phyloP scores from a whole-genome alignment of 192 early-diverging fungal species.

The Coemansia sp. region DNA sequence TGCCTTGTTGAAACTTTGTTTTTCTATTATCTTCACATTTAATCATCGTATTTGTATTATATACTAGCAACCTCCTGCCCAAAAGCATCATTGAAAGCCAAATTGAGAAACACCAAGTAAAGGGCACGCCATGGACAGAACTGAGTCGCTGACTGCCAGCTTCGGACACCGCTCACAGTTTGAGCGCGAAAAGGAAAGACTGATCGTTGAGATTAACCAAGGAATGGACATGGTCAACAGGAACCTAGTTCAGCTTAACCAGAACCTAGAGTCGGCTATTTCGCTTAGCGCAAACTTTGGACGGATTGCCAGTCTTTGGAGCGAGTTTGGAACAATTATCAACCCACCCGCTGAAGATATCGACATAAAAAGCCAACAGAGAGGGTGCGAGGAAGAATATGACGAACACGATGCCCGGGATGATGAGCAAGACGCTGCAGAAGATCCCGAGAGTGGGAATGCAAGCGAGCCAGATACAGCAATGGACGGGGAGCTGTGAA shows the following conservation, averaged over 20 bases:
- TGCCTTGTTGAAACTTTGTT: too few species aligned
- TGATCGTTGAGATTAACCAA: constrained; percentile 50
- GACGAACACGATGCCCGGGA: constrained; percentile 10
- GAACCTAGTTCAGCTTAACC: constrained; percentile 47
- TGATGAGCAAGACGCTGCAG: constrained; percentile 1
- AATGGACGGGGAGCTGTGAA: constrained; percentile 5
- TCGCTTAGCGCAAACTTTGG: constrained; percentile 43
- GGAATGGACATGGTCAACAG: constrained; percentile 45
- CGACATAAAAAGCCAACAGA: constrained; percentile 25
- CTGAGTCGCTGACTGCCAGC: constrained; percentile 17
- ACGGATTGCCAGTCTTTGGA: constrained; percentile 42
- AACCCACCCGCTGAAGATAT: constrained; percentile 27
- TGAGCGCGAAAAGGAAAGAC: constrained; percentile 53
- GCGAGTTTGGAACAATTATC: constrained; percentile 48
- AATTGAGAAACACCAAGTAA: too few species aligned
- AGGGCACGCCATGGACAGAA: constrained; percentile 27
- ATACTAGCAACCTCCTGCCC: too few species aligned
- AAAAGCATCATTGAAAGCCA: too few species aligned
- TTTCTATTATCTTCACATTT: too few species aligned
- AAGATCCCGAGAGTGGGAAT: constrained; percentile 1
- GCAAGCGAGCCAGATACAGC: not conserved
- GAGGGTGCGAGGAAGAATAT: constrained; percentile 5
- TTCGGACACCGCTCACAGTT: constrained; percentile 33
- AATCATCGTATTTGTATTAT: too few species aligned
- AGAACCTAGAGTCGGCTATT: constrained; percentile 51